A percentile compares a stretch with the other conserved stretches of the same genome.
phyloP scores from a whole-genome alignment of 2,329 filamentous ascomycete genomes.

The Kalmusia sp. region DNA sequence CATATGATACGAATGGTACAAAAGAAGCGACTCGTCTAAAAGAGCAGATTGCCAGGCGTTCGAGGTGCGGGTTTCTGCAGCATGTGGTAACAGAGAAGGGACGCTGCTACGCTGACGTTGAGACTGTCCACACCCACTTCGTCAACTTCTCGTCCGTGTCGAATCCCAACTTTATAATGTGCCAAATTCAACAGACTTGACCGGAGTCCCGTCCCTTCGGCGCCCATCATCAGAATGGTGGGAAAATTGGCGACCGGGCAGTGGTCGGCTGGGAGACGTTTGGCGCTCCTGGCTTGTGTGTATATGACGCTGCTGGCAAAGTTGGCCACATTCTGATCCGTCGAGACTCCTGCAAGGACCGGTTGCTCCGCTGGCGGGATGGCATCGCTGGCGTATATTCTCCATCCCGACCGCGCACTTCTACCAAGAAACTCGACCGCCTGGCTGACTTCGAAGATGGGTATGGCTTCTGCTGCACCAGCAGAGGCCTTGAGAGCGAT shows the following conservation, averaged over 20 bases:
- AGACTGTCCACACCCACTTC: conserved; percentile 79
- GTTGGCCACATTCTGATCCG: not conserved
- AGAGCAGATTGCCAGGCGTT: conserved; percentile 26
- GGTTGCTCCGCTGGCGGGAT: conserved; percentile 29
- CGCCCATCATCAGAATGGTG: conserved; percentile 74
- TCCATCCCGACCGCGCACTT: conserved; percentile 78
- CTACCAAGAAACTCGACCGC: conserved; percentile 72
- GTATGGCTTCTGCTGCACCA: conserved; percentile 82
- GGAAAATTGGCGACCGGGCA: conserved; percentile 57
- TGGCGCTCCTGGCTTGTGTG: conserved; percentile 27
- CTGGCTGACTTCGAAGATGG: conserved; percentile 73
- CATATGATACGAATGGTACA: conserved; percentile 17
- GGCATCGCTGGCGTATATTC: conserved; percentile 75
- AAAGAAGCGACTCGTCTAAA: conserved; percentile 22
- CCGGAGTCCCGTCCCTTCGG: conserved; percentile 39
- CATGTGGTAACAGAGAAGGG: conserved; percentile 75
- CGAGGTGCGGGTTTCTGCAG: conserved; percentile 51
- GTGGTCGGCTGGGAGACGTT: conserved; percentile 28
- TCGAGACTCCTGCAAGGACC: conserved; percentile 38
- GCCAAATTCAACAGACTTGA: conserved; percentile 59
- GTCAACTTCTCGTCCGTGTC: conserved; percentile 55
- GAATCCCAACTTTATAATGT: conserved; percentile 70
- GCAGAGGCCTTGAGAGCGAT: conserved; percentile 86
- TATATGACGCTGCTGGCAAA: conserved; percentile 30
- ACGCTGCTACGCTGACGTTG: conserved; percentile 90